A percentile compares a stretch with the other conserved stretches of the same genome.
These are phyloP conservation scores for Aspergillus sp. DNA, from an alignment of 2,329 filamentous ascomycete species.

Conservation along the genomic window DNA sequence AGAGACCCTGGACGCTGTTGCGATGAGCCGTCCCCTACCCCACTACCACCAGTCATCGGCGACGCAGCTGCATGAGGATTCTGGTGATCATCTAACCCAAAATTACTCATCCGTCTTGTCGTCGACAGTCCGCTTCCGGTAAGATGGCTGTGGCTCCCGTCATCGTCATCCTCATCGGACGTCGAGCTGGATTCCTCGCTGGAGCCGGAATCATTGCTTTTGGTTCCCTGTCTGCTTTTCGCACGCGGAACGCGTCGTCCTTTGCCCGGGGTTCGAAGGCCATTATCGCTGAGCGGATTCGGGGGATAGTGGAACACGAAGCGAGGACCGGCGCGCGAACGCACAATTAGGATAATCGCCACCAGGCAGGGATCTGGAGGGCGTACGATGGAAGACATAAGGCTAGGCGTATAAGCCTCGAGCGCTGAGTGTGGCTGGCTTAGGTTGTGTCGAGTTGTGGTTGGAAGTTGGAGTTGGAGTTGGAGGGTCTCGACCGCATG, in stretches of 20 bases:
- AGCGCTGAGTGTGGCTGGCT: slow-evolving; percentile 3
- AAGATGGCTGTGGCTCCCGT: slow-evolving; percentile 13
- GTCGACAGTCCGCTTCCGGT: slow-evolving; percentile 15
- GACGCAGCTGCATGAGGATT: slow-evolving; percentile 16
- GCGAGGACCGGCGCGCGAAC: slow-evolving; percentile 68
- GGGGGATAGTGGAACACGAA: slow-evolving; percentile 86
- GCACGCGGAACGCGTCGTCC: slow-evolving; percentile 27
- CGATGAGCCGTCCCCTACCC: slow-evolving; percentile 15
- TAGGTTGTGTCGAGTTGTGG: slow-evolving; percentile 12
- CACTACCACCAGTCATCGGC: slow-evolving; percentile 5
- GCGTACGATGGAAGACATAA: slow-evolving; percentile 40
- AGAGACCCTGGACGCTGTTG: slow-evolving; percentile 25
- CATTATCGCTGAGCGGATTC: slow-evolving; percentile 37
- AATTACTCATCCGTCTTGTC: slow-evolving; percentile 24
- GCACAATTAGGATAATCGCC: slow-evolving; percentile 65
- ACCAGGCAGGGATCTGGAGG: slow-evolving; percentile 52
- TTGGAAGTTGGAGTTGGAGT: background rate
- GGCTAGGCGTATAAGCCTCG: no score
- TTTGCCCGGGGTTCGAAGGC: slow-evolving; percentile 25
- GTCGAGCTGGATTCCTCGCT: slow-evolving; percentile 31
- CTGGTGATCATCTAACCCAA: slow-evolving; percentile 25
- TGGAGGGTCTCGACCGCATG: background rate
- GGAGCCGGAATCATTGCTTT: slow-evolving; percentile 32
- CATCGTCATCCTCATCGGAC: slow-evolving; percentile 35
- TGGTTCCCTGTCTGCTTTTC: slow-evolving; percentile 20